phyloP scores from a whole-genome alignment of 2,329 filamentous ascomycete genomes.

The Claviceps sp. region DNA sequence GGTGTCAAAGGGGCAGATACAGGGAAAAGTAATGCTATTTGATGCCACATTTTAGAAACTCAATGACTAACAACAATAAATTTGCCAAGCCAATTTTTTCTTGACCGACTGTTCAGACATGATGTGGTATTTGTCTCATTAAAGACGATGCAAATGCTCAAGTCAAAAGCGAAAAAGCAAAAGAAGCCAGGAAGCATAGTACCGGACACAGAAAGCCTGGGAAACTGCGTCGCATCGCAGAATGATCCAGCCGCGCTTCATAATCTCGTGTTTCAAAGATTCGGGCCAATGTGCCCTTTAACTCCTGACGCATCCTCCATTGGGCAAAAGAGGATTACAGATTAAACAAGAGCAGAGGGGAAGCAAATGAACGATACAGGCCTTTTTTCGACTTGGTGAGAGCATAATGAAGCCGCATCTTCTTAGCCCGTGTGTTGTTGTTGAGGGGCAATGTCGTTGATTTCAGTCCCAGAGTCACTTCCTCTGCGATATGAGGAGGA shows the following conservation, averaged over 20 bases:
- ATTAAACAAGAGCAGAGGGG: not conserved
- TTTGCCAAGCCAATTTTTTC: not conserved
- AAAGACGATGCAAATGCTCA: not conserved
- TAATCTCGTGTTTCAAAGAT: not conserved
- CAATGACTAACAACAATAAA: not conserved
- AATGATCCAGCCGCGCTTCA: not conserved
- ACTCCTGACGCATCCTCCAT: not conserved
- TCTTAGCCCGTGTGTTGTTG: constrained; percentile 7
- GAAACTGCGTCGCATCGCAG: not conserved
- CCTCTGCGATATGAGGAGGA: constrained; percentile 16
- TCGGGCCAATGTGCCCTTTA: not conserved
- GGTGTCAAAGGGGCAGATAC: not conserved
- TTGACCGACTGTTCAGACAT: constrained; percentile 4
- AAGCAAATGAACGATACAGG: not conserved
- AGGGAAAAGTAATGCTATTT: not conserved
- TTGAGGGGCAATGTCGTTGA: constrained; percentile 17
- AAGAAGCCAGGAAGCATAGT: not conserved
- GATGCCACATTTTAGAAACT: not conserved
- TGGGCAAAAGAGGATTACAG: not conserved
- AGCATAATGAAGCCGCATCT: not conserved
- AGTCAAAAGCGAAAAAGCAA: not conserved
- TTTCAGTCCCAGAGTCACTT: constrained; percentile 25
- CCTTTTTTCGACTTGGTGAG: not conserved
- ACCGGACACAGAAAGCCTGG: not conserved
- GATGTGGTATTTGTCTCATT: not conserved